Conservation (phyloP, 768 basidiomycete genomes). For the Hygrocybe punicea region DNA sequence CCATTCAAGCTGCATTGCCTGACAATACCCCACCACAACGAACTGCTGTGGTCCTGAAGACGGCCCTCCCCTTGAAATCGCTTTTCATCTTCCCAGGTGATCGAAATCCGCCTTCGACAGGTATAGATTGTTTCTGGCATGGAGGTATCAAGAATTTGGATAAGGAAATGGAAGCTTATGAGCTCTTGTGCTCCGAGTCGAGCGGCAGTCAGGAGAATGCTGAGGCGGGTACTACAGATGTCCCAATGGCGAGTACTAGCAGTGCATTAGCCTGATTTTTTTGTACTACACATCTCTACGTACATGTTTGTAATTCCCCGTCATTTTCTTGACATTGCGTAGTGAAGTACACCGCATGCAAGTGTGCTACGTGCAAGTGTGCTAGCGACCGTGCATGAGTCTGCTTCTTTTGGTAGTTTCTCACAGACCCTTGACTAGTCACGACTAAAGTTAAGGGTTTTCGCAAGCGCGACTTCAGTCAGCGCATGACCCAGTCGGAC, state of each 20-base stretch:
- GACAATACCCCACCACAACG: background rate
- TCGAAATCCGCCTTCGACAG: conserved; percentile 2
- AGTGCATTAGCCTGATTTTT: background rate
- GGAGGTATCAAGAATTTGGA: conserved; percentile 17
- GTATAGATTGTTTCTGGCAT: conserved; percentile 16
- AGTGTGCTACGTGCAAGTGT: too few species aligned
- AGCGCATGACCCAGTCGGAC: background rate
- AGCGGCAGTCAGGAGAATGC: background rate
- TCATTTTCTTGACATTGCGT: background rate
- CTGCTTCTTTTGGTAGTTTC: too few species aligned
- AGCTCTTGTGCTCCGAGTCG: conserved; percentile 5
- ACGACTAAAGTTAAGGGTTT: background rate
- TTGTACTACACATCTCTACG: background rate
- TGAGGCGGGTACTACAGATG: background rate
- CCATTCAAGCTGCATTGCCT: background rate
- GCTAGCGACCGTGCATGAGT: background rate
- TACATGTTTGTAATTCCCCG: background rate
- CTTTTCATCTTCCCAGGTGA: conserved; percentile 12
- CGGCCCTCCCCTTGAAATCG: conserved; percentile 3
- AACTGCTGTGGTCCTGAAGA: background rate
- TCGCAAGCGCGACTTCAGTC: background rate
- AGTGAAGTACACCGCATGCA: background rate
- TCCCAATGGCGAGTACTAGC: background rate
- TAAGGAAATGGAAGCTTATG: conserved; percentile 17
- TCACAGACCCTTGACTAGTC: conserved; percentile 1